Evolutionary conservation across 1,284 basidiomycete species (phyloP).

Genomic region (Phylloporus sp.): DNA sequence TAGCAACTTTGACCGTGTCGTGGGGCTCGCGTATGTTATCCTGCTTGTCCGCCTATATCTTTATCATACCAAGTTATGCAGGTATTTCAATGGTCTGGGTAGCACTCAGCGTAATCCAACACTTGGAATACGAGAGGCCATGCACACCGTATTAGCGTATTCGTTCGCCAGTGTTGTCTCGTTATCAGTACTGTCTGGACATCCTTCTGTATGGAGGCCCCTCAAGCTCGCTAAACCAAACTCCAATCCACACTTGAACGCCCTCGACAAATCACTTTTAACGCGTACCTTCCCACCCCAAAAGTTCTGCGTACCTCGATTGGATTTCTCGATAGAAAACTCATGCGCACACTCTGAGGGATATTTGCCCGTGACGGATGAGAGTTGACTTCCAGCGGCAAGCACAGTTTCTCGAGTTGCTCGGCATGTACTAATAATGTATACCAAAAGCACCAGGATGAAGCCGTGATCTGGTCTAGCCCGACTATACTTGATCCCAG

Average conservation of each 20-base stretch:
- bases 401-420: constrained; percentile 67
- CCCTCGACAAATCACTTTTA: constrained; percentile 55
- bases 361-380: constrained; percentile 59
- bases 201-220: neutral
- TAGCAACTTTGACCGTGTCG: too few species aligned
- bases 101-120: too few species aligned
- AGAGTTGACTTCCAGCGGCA: constrained; percentile 63
- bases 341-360: constrained; percentile 55
- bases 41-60: too few species aligned
- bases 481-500: constrained; percentile 52
- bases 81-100: too few species aligned
- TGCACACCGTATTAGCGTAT: too few species aligned
- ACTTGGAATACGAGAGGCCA: too few species aligned
- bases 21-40: too few species aligned
- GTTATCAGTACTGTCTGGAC: too few species aligned
- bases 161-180: too few species aligned
- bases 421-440: constrained; percentile 63
- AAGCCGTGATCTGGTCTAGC: constrained; percentile 57
- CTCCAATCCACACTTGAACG: neutral
- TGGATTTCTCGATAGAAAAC: constrained; percentile 49
- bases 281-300: constrained; percentile 68
- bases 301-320: too few species aligned
- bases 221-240: constrained; percentile 51
- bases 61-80: too few species aligned
- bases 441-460: constrained; percentile 26